Evolutionary conservation across 495 filamentous ascomycete species (phyloP).

Genomic region (Podospora tetraspora): DNA sequence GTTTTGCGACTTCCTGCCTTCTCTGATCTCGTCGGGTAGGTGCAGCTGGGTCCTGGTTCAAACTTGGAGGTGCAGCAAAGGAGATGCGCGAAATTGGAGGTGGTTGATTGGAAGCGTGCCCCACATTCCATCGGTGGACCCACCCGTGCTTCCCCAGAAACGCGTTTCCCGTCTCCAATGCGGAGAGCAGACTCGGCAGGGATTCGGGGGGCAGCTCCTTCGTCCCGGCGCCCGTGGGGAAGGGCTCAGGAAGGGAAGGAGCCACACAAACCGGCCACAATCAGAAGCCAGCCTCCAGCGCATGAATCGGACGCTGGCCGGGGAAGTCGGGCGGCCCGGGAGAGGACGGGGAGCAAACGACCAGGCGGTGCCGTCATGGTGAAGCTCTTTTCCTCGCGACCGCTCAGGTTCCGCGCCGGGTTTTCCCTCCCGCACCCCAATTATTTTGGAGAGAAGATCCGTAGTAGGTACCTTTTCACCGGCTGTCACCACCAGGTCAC

Average conservation of each 20-base stretch:
- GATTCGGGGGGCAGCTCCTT: not conserved
- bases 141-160: not conserved
- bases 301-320: not conserved
- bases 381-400: not conserved
- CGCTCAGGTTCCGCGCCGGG: not conserved
- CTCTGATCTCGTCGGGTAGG: too few species aligned
- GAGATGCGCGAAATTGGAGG: not conserved
- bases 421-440: slow-evolving; percentile 3
- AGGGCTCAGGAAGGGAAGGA: slow-evolving; percentile 10
- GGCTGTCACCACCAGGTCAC: not conserved
- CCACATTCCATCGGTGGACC: not conserved
- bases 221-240: slow-evolving; percentile 8
- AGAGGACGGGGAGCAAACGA: too few species aligned
- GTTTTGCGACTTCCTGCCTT: too few species aligned
- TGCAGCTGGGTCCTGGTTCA: not conserved
- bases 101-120: slow-evolving; percentile 11
- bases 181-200: slow-evolving; percentile 15
- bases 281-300: not conserved
- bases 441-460: not conserved
- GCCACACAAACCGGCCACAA: not conserved
- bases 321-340: not conserved
- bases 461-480: not conserved
- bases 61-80: not conserved
- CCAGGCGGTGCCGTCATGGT: slow-evolving; percentile 20
- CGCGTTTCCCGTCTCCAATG: slow-evolving; percentile 19